Evolutionary conservation across 306 rosid species (phyloP).

Genomic region (Alnus rubra): DNA sequence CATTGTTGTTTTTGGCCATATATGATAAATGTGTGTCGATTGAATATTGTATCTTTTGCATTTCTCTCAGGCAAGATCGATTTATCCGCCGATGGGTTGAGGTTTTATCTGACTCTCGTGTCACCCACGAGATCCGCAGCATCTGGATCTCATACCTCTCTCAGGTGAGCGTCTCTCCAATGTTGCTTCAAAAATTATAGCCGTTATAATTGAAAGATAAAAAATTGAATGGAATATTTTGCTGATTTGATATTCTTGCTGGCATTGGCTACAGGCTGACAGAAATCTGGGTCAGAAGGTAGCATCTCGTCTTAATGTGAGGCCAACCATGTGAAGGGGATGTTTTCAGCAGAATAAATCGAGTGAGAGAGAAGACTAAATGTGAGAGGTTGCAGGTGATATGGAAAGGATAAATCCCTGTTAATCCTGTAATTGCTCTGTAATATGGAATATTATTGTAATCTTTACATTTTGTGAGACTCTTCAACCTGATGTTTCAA

Average conservation of each 20-base stretch:
- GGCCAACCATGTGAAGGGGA: conserved; percentile 43
- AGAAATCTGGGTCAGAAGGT: conserved; percentile 54
- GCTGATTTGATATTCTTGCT: neutral
- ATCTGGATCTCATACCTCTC: conserved; percentile 58
- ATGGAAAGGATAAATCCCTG: neutral
- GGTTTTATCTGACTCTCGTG: conserved; percentile 71
- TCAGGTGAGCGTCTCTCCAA: conserved; percentile 35
- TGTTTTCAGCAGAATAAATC: conserved; percentile 5
- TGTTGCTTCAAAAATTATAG: neutral
- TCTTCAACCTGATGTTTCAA: neutral
- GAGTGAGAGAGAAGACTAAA: neutral
- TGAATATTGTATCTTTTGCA: conserved; percentile 18
- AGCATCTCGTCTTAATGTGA: conserved; percentile 55
- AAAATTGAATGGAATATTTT: neutral
- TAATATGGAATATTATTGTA: neutral
- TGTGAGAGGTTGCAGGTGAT: neutral
- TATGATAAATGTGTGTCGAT: neutral
- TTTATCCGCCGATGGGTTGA: conserved; percentile 65
- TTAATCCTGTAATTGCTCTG: neutral
- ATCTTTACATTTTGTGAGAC: neutral
- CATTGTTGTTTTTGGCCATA: neutral
- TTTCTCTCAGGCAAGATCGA: conserved; percentile 75
- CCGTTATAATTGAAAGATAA: neutral
- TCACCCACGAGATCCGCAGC: conserved; percentile 79
- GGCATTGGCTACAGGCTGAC: conserved; percentile 34